phyloP scores from a whole-genome alignment of 2,329 filamentous ascomycete species.

The Trichoderma arundinaceum region DNA sequence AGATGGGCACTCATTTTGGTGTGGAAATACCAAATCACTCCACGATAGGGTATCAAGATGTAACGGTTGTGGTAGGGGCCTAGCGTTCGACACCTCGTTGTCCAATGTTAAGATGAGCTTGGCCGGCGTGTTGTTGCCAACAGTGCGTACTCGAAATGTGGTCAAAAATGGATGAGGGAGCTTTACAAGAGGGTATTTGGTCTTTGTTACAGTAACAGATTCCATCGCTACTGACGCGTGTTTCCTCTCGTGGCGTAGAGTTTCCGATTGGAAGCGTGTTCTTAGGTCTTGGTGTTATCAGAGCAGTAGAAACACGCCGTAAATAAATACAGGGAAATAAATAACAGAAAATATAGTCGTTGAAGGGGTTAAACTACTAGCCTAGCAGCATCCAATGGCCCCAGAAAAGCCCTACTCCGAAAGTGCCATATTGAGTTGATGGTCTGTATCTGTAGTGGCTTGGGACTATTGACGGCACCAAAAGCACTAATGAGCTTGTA shows the following conservation, averaged over 20 bases:
- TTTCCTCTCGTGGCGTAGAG: no score
- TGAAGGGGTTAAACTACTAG: no score
- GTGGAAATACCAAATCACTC: constrained; percentile 29
- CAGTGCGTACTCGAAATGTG: constrained; percentile 31
- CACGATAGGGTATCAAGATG: constrained; percentile 36
- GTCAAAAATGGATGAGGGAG: constrained; percentile 36
- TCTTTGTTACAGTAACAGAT: not conserved
- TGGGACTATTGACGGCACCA: constrained; percentile 3
- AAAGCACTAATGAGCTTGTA: not conserved
- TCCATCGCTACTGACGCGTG: not conserved
- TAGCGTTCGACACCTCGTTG: constrained; percentile 33
- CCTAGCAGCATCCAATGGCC: no score
- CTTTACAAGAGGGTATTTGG: not conserved
- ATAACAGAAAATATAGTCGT: not conserved
- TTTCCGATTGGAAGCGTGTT: no score
- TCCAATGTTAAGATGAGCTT: constrained; percentile 36
- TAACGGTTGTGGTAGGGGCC: constrained; percentile 35
- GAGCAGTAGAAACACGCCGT: not conserved
- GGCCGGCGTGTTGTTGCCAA: constrained; percentile 35
- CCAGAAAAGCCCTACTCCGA: no score
- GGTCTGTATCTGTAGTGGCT: not conserved
- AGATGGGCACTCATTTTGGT: constrained; percentile 18
- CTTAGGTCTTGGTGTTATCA: no score
- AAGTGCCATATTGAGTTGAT: no score
- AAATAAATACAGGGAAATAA: not conserved